These are phyloP conservation scores for Lentinula sp. DNA, from an alignment of 768 basidiomycete species.

Conservation along the genomic window DNA sequence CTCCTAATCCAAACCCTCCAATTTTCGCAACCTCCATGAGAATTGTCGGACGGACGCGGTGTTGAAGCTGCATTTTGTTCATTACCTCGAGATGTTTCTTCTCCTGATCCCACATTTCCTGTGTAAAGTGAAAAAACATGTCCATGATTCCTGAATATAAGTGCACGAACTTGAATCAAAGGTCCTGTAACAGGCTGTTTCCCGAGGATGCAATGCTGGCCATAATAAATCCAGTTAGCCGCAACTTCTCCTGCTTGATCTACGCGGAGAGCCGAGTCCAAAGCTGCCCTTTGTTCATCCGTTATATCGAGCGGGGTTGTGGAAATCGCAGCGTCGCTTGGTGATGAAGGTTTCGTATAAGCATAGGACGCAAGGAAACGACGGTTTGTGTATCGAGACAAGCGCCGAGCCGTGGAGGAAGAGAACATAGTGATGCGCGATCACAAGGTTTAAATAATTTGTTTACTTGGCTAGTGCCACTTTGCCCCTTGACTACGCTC, in stretches of 20 bases:
- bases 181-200: constrained; percentile 47
- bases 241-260: constrained; percentile 96
- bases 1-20: constrained; percentile 83
- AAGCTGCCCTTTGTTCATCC: constrained; percentile 34
- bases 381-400: background rate
- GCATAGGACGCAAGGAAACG: constrained; percentile 31
- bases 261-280: constrained; percentile 75
- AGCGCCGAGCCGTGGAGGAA: background rate
- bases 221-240: constrained; percentile 92
- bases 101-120: constrained; percentile 99
- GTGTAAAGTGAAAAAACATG: constrained; percentile 1
- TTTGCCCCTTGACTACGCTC: background rate
- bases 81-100: constrained; percentile 86
- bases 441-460: background rate
- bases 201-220: constrained; percentile 74
- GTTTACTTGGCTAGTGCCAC: background rate
- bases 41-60: constrained; percentile 76
- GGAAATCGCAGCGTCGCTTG: constrained; percentile 32
- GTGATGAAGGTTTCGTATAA: constrained; percentile 36
- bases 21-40: constrained; percentile 82
- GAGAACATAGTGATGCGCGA: background rate
- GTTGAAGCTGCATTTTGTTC: constrained; percentile 80
- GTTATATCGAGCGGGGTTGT: constrained; percentile 54
- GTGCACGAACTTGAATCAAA: constrained; percentile 64
- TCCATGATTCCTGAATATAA: background rate